A percentile compares a stretch with the other conserved stretches of the same genome.
phyloP scores from a whole-genome alignment of 2,329 filamentous ascomycete species.

The Colletotrichum lentis region DNA sequence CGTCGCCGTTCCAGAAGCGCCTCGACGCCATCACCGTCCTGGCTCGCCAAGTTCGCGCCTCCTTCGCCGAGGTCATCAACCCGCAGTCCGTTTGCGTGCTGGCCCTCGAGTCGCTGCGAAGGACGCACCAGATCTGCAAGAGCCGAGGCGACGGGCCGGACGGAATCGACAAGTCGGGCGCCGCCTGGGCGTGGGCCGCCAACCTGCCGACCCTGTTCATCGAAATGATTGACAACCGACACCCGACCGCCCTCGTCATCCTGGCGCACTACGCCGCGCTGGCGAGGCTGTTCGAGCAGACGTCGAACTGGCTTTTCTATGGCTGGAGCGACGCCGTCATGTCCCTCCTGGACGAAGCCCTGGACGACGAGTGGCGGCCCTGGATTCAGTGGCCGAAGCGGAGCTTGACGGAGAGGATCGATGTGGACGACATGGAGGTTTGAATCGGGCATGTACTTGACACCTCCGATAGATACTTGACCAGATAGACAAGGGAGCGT shows the following conservation, averaged over 20 bases:
- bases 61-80: constrained; percentile 25
- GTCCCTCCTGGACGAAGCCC: constrained; percentile 29
- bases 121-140: constrained; percentile 16
- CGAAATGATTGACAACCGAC: constrained; percentile 34
- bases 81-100: constrained; percentile 34
- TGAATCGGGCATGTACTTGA: constrained; percentile 14
- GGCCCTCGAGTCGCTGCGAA: constrained; percentile 36
- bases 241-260: constrained; percentile 38
- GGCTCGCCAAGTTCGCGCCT: constrained; percentile 28
- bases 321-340: constrained; percentile 38
- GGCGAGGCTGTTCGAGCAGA: constrained; percentile 7
- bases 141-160: constrained; percentile 4
- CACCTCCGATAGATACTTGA: no score
- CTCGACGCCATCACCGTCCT: constrained; percentile 35
- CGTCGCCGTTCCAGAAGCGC: constrained; percentile 22
- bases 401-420: constrained; percentile 33
- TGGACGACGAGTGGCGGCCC: constrained; percentile 29
- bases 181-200: constrained; percentile 36
- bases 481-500: no score
- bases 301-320: constrained; percentile 26
- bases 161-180: neutral
- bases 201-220: constrained; percentile 37
- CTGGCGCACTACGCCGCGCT: constrained; percentile 39
- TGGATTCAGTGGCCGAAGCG: constrained; percentile 39
- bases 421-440: constrained; percentile 37